Base-by-base conservation (phyloP, 2,329 filamentous ascomycete species). In the Shiraia bambusicola region DNA sequence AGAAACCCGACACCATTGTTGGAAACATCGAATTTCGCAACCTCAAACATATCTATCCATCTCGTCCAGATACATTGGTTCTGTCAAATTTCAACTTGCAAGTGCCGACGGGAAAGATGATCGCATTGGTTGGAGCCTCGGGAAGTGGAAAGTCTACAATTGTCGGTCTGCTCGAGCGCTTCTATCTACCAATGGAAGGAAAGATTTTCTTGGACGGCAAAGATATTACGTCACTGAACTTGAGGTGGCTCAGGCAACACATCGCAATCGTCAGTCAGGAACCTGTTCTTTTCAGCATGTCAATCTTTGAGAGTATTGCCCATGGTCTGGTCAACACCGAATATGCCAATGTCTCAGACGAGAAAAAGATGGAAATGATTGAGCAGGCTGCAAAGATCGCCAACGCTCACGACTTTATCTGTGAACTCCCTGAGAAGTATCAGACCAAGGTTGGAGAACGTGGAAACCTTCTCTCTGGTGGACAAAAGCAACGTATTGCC, bases 91-190 rank as follows among this genome's bases (percentile, higher is more conserved):
- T 97, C 42, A 87, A 76, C 42, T 79, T 98, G 2, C 69, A 78
- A 1, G 85, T 97, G 27, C 89, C 90, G 2, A 87, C 91, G 3
- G 91, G 92, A 14, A 95, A 95, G 72, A 90, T 87, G 13, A 95
- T 92, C 2, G 93, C 93, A 1, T 75, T 98, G 6, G 93, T 98
- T 5, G 93, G 93, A 43, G 88, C 92, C 0, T 97, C 92, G 9
- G 93, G 92, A 9, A 94, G 87, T 28, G 93, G 93, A 34, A 98
- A 97, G 72, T 92, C 86, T 59, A 97, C 93, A 0, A 91, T 97
- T 48, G 86, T 97, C 19, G 92, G 92, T 10, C 76, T 98, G 14
- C 83, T 97, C 1, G 92, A 97, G 70, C 82, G 93, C 13, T 97
- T 97, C 67, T 98, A 98, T 66, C 83, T 91, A 42, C 92, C 92